phyloP scores from a whole-genome alignment of 208 protist genomes.

The Acanthamoeba lenticulata region DNA sequence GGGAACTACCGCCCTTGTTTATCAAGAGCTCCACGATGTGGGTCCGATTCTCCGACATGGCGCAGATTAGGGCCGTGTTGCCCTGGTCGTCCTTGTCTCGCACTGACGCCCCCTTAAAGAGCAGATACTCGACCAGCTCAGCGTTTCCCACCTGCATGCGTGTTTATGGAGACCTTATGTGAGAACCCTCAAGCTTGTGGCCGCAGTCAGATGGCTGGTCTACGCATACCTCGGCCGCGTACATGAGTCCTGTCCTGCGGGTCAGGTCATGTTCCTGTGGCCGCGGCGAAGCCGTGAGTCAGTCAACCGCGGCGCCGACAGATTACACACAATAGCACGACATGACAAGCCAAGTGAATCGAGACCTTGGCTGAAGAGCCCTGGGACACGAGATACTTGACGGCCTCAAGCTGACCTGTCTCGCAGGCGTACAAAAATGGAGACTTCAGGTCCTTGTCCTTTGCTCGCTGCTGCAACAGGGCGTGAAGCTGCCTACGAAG shows the following conservation, averaged over 20 bases:
- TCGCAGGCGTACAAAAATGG: not conserved
- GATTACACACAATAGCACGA: not conserved
- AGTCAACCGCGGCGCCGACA: not conserved
- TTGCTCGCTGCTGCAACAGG: not conserved
- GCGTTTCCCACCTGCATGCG: not conserved
- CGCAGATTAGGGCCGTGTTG: not conserved
- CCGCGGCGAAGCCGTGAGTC: not conserved
- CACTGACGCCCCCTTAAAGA: not conserved
- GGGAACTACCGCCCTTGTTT: not conserved
- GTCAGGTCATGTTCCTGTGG: not conserved
- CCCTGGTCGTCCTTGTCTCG: not conserved
- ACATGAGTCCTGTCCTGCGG: not conserved
- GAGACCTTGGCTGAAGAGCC: not conserved
- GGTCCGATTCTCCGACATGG: conserved; percentile 7
- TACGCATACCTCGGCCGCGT: not conserved
- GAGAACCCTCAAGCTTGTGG: not conserved
- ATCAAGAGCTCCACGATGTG: not conserved
- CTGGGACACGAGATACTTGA: conserved; percentile 12
- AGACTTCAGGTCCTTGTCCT: not conserved
- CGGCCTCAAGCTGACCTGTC: not conserved
- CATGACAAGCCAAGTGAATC: not conserved
- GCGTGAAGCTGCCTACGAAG: not conserved
- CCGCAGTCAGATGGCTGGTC: not conserved
- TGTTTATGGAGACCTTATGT: not conserved
- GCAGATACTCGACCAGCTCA: not conserved